phyloP scores from a whole-genome alignment of 1,284 basidiomycete genomes.

The Hypsizygus ulmarius region DNA sequence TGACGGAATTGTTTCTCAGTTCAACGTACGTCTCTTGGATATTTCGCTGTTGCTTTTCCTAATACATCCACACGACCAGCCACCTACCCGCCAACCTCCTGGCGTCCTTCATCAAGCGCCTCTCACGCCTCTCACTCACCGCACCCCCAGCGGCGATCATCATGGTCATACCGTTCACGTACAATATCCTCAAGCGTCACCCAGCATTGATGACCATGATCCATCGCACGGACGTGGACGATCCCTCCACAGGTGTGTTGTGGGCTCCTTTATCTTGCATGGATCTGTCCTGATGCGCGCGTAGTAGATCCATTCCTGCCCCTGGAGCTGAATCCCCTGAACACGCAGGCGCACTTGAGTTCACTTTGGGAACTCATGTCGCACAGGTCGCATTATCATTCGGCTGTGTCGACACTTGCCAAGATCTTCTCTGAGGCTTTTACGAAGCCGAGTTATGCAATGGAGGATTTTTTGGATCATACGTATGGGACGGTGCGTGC shows the following conservation, averaged over 20 bases:
- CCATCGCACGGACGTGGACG: constrained; percentile 60
- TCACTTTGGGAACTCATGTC: constrained; percentile 91
- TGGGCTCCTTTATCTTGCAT: background rate
- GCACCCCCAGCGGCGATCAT: constrained; percentile 91
- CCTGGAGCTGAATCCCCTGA: constrained; percentile 70
- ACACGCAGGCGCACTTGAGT: constrained; percentile 79
- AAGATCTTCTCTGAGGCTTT: constrained; percentile 91
- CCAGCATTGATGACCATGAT: constrained; percentile 93
- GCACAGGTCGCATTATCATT: constrained; percentile 82
- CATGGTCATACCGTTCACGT: constrained; percentile 89
- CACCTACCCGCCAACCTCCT: constrained; percentile 87
- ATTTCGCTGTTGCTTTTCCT: constrained; percentile 1
- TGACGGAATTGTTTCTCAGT: constrained; percentile 87
- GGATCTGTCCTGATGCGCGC: background rate
- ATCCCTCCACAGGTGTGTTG: constrained; percentile 37
- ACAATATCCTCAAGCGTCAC: constrained; percentile 93
- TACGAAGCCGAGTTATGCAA: constrained; percentile 84
- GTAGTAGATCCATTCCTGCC: constrained; percentile 73
- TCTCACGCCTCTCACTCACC: constrained; percentile 79
- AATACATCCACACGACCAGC: constrained; percentile 35
- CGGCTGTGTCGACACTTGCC: constrained; percentile 79
- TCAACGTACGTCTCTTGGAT: constrained; percentile 65
- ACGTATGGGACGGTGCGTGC: constrained; percentile 84
- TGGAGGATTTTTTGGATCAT: constrained; percentile 98
- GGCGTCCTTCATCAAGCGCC: constrained; percentile 92